Conservation (phyloP, 1,284 basidiomycete genomes). For the Austropuccinia psidii region DNA sequence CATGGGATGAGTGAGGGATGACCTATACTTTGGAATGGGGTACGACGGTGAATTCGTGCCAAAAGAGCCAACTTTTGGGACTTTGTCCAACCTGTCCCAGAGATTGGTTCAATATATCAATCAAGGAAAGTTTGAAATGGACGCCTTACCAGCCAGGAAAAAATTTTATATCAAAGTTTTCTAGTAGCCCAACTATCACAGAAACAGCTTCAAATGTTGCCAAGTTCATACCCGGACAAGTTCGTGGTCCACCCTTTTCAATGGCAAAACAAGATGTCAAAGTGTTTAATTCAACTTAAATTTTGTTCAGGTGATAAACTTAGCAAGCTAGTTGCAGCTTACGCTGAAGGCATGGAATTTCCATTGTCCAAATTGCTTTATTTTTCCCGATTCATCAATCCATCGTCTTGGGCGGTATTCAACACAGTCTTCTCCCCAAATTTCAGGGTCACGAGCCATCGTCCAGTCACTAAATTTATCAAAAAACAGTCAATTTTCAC, state of each 20-base stretch:
- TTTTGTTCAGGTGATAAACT: background rate
- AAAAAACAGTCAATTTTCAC: background rate
- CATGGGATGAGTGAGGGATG: background rate
- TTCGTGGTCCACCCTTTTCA: constrained; percentile 19
- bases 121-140: background rate
- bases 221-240: constrained; percentile 31
- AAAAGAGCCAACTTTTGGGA: background rate
- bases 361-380: constrained; percentile 38
- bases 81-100: background rate
- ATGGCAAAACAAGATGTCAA: background rate
- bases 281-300: background rate
- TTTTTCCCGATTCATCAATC: constrained; percentile 39
- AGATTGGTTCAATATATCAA: background rate
- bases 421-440: constrained; percentile 40
- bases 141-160: background rate
- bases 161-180: constrained; percentile 26
- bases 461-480: constrained; percentile 39
- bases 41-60: background rate
- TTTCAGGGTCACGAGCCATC: constrained; percentile 31
- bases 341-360: constrained; percentile 42
- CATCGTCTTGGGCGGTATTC: constrained; percentile 40
- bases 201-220: constrained; percentile 4
- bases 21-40: constrained; percentile 1
- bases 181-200: constrained; percentile 14
- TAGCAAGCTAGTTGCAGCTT: constrained; percentile 13